phyloP scores from a whole-genome alignment of 2,329 filamentous ascomycete species.

The Colletotrichum salicis region DNA sequence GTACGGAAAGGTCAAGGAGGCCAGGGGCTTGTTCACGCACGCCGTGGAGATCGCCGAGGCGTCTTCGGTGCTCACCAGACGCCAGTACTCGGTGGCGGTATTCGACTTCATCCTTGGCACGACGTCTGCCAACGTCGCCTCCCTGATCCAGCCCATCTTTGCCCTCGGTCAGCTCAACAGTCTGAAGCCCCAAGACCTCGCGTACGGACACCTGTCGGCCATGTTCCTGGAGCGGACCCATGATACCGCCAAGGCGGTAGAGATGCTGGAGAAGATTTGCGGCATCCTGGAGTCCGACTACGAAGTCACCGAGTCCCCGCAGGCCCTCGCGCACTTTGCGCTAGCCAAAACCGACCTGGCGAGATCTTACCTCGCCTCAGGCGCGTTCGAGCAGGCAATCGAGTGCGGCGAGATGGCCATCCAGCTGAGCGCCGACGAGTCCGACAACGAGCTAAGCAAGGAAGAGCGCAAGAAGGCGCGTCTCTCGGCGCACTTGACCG shows the following conservation, averaged over 20 bases:
- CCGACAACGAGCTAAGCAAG: constrained; percentile 71
- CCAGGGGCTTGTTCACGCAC: constrained; percentile 87
- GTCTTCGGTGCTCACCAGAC: constrained; percentile 76
- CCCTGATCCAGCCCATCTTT: constrained; percentile 86
- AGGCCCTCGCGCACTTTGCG: constrained; percentile 80
- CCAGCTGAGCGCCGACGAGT: constrained; percentile 78
- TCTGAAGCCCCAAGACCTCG: constrained; percentile 76
- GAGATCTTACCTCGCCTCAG: constrained; percentile 79
- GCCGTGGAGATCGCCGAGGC: constrained; percentile 92
- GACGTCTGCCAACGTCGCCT: constrained; percentile 63
- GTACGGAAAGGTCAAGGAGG: constrained; percentile 79
- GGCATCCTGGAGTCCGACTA: constrained; percentile 80
- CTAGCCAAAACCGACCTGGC: constrained; percentile 88
- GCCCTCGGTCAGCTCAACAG: constrained; percentile 83
- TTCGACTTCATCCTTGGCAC: constrained; percentile 83
- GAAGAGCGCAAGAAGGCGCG: constrained; percentile 76
- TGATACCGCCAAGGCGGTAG: constrained; percentile 72
- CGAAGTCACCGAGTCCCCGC: constrained; percentile 81
- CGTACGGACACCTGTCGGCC: constrained; percentile 80
- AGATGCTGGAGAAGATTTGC: constrained; percentile 74
- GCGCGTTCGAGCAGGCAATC: constrained; percentile 73
- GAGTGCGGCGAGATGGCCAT: constrained; percentile 86
- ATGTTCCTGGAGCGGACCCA: constrained; percentile 84
- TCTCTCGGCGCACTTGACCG: constrained; percentile 85
- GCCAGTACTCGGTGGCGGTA: constrained; percentile 81